Conservation (phyloP, 306 rosid genomes). For the Pyrus pyrifolia region DNA sequence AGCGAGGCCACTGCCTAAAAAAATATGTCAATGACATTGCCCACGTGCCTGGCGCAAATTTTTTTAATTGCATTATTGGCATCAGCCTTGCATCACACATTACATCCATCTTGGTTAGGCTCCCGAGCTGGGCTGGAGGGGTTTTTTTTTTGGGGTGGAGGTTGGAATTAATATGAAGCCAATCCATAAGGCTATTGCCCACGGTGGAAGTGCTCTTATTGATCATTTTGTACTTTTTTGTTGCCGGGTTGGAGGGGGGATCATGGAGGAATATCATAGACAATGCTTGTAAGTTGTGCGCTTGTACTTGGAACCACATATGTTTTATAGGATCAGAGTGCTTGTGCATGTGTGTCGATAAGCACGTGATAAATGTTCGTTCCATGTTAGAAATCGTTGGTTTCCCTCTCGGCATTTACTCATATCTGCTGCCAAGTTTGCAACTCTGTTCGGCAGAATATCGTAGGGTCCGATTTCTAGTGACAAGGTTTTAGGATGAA, state of each 20-base stretch:
- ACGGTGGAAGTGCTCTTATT: background rate
- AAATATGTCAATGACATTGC: too few species aligned
- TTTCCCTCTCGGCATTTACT: background rate
- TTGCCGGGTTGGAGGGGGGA: slow-evolving; percentile 73
- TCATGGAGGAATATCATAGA: slow-evolving; percentile 78
- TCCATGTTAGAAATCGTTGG: background rate
- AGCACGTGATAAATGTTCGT: background rate
- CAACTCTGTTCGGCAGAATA: background rate
- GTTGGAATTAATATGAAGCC: too few species aligned
- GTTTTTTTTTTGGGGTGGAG: too few species aligned
- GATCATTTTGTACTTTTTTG: background rate
- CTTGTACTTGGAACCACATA: background rate
- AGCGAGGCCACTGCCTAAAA: too few species aligned
- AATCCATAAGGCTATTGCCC: too few species aligned
- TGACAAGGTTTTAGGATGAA: background rate
- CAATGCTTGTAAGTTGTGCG: slow-evolving; percentile 55
- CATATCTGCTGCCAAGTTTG: background rate
- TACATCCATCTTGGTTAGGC: too few species aligned
- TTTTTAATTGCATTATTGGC: too few species aligned
- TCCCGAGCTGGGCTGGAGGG: too few species aligned
- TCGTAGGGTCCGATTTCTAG: background rate
- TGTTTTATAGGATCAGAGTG: background rate
- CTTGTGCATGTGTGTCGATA: background rate
- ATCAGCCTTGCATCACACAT: too few species aligned
- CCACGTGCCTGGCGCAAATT: too few species aligned